Conservation (phyloP, 2,329 filamentous ascomycete species). For the Pseudogymnoascus sp. region DNA sequence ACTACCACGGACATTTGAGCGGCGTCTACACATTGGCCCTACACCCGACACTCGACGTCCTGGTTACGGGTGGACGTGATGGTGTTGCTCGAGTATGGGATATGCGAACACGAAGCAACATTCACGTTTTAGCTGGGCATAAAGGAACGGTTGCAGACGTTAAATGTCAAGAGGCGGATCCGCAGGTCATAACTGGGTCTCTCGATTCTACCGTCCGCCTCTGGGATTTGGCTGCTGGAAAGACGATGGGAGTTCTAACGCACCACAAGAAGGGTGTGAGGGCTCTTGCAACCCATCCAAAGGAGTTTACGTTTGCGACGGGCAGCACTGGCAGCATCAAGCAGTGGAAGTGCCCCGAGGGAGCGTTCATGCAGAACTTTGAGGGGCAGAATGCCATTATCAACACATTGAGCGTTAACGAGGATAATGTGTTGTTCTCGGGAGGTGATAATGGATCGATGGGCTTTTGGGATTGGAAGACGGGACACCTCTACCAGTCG, state of each 20-base stretch:
- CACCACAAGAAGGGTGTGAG: slow-evolving; percentile 98
- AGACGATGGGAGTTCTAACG: slow-evolving; percentile 90
- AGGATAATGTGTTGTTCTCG: slow-evolving; percentile 90
- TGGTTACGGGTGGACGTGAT: slow-evolving; percentile 90
- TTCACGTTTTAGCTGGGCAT: slow-evolving; percentile 88
- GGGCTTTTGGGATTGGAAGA: slow-evolving; percentile 99
- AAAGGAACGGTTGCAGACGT: slow-evolving; percentile 84
- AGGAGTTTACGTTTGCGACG: slow-evolving; percentile 92
- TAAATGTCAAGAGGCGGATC: slow-evolving; percentile 90
- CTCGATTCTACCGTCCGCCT: slow-evolving; percentile 85
- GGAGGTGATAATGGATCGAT: slow-evolving; percentile 94
- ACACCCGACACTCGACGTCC: slow-evolving; percentile 90
- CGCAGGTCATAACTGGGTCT: slow-evolving; percentile 88
- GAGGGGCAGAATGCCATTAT: slow-evolving; percentile 95
- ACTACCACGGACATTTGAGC: slow-evolving; percentile 94
- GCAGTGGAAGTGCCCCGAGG: slow-evolving; percentile 98
- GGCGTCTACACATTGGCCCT: slow-evolving; percentile 89
- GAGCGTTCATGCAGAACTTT: slow-evolving; percentile 98
- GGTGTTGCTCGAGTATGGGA: slow-evolving; percentile 96
- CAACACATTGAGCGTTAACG: slow-evolving; percentile 87
- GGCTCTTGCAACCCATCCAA: slow-evolving; percentile 73
- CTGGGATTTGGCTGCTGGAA: slow-evolving; percentile 94
- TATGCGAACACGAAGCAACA: slow-evolving; percentile 92
- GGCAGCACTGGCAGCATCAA: slow-evolving; percentile 92
- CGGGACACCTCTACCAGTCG: slow-evolving; percentile 82